Evolutionary conservation across 805 yeast genomes (phyloP).

Genomic region (Limtongozyma cylindracea): DNA sequence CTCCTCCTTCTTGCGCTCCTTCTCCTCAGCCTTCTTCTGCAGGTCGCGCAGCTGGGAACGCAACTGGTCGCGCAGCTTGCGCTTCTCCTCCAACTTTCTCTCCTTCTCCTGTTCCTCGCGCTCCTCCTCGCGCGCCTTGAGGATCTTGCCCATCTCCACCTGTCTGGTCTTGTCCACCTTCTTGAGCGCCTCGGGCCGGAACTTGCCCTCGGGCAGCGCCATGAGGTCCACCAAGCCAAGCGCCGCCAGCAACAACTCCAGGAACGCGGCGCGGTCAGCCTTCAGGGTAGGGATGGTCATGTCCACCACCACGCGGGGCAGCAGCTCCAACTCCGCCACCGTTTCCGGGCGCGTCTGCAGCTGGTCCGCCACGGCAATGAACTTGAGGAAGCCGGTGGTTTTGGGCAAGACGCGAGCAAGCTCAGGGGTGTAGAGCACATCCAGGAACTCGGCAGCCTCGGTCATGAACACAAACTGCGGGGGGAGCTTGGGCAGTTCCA

Average conservation of each 20-base stretch:
- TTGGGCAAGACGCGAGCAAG: constrained; percentile 12
- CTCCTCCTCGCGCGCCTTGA: constrained; percentile 36
- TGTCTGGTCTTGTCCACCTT: constrained; percentile 64
- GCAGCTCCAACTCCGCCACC: constrained; percentile 25
- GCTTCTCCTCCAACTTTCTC: constrained; percentile 38
- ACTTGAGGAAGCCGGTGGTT: constrained; percentile 26
- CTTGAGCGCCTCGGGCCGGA: constrained; percentile 53
- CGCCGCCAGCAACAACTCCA: constrained; percentile 24
- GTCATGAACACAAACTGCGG: constrained; percentile 64
- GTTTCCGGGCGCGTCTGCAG: constrained; percentile 44
- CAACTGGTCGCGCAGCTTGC: constrained; percentile 38
- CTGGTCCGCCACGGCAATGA: constrained; percentile 65
- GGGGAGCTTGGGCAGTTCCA: constrained; percentile 51
- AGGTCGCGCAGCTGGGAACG: constrained; percentile 42
- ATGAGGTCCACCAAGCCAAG: constrained; percentile 34
- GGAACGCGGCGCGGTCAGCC: constrained; percentile 21
- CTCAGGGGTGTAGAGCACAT: constrained; percentile 25
- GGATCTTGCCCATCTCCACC: constrained; percentile 40
- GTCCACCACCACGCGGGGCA: constrained; percentile 27
- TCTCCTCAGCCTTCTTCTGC: constrained; percentile 55
- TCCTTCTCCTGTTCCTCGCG: constrained; percentile 46
- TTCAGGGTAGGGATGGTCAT: constrained; percentile 22
- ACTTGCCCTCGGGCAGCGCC: constrained; percentile 19
- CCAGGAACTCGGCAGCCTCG: constrained; percentile 67
- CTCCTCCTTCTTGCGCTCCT: constrained; percentile 39